Evolutionary conservation across 495 filamentous ascomycete species (phyloP).

Genomic region (Podospora pseudopauciseta): DNA sequence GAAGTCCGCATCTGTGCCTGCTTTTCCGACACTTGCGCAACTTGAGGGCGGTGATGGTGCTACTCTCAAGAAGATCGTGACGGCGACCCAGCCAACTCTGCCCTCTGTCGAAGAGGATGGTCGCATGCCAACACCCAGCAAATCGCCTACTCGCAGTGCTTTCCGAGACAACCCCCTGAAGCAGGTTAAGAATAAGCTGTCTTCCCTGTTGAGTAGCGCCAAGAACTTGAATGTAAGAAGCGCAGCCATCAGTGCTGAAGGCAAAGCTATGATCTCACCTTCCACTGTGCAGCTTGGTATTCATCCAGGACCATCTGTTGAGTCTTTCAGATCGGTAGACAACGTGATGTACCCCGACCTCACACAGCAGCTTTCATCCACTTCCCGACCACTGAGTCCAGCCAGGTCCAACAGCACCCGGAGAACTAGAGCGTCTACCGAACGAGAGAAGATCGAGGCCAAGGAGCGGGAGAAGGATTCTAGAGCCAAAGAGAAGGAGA

Average conservation of each 20-base stretch:
- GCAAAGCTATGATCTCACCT: slow-evolving; percentile 52
- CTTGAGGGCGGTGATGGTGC: slow-evolving; percentile 32
- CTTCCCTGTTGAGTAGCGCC: slow-evolving; percentile 81
- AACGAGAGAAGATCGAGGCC: slow-evolving; percentile 61
- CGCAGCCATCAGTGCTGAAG: slow-evolving; percentile 71
- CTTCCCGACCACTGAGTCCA: slow-evolving; percentile 37
- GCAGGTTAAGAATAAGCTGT: slow-evolving; percentile 82
- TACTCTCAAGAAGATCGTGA: slow-evolving; percentile 58
- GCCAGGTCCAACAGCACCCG: slow-evolving; percentile 51
- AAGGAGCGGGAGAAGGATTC: slow-evolving; percentile 63
- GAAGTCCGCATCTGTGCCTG: slow-evolving; percentile 55
- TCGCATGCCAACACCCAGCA: slow-evolving; percentile 61
- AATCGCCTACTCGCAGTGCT: slow-evolving; percentile 60
- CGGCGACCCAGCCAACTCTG: slow-evolving; percentile 58
- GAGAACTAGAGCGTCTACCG: slow-evolving; percentile 66
- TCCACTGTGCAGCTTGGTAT: slow-evolving; percentile 36
- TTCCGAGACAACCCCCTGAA: slow-evolving; percentile 75
- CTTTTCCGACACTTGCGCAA: slow-evolving; percentile 45
- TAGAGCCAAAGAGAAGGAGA: slow-evolving; percentile 55
- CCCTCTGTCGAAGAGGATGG: slow-evolving; percentile 39
- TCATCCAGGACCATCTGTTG: slow-evolving; percentile 36
- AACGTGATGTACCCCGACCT: slow-evolving; percentile 45
- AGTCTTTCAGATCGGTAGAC: slow-evolving; percentile 35
- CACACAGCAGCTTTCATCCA: slow-evolving; percentile 32
- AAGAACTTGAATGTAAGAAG: slow-evolving; percentile 79